Evolutionary conservation across 2,329 filamentous ascomycete genomes (phyloP), one percentile per base, ranked within the genome.

Genomic region (Talaromyces sp.): DNA sequence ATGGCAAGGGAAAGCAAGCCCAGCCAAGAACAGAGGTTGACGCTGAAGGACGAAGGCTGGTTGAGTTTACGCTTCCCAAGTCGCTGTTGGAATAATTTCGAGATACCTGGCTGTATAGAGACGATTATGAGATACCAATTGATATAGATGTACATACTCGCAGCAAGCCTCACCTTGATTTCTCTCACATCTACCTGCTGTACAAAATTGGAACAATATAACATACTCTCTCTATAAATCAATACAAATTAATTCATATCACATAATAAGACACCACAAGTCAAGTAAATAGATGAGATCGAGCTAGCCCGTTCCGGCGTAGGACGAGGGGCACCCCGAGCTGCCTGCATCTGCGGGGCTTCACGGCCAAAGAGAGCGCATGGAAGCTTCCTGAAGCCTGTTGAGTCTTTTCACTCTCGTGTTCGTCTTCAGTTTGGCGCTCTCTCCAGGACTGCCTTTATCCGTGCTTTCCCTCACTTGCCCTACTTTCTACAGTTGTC

Each of bases 51-150:
- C 49, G 49, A 17, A 58, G 28, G 49, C 58, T 58, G 19, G 39
- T 62, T 8, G 55, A 62, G 39, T 58, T 58, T 60, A 60, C 68
- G 56, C 61, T 70, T 33, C 68, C 69, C 22, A 61, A 66, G 32
- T 65, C 65, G 39, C 60, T 70, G 28, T 58, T 70, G 15, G 69
- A 71, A 55, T 71, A 52, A 62, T 28, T 5, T 10, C 8, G 17
- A 25, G 27, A n/a, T 39, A 30, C 30, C 39, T 63, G 59, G 15
- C 27, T 53, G 4, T 57, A 57, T 59, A 51, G 42, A 47, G 33
- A 47, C 22, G 44, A 13, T 47, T 4, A n/a, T 19, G 27, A 56
- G 4, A 36, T 56, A 17, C 54, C 19, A 51, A 17, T 15, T 51
- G 19, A 51, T 27, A 51, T 51, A 27, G 44, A 51, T 51, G 19